Evolutionary conservation across 148 eudicot genomes (phyloP).

Genomic region (Camellia japonica): DNA sequence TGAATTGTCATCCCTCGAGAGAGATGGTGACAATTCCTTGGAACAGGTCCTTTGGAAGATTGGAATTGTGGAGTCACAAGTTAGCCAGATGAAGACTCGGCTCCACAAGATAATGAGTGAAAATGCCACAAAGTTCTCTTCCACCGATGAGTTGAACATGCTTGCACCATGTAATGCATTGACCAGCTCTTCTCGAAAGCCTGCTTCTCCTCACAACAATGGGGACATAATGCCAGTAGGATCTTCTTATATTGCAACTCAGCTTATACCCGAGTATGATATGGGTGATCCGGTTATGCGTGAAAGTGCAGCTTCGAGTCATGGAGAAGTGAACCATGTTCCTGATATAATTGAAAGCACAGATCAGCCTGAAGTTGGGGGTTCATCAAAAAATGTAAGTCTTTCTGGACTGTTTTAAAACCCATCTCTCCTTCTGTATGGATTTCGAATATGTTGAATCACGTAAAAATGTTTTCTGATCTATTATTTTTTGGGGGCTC

Average conservation of each 20-base stretch:
- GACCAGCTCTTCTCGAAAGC: constrained; percentile 30
- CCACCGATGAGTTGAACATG: constrained; percentile 25
- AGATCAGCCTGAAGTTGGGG: constrained; percentile 28
- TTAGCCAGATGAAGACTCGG: constrained; percentile 45
- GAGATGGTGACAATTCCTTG: constrained; percentile 41
- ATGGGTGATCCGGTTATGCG: constrained; percentile 31
- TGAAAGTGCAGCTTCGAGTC: constrained; percentile 39
- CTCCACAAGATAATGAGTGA: constrained; percentile 47
- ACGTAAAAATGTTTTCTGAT: not conserved
- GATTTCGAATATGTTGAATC: not conserved
- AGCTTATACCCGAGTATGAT: constrained; percentile 24
- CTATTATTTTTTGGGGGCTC: not conserved
- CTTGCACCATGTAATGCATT: constrained; percentile 28
- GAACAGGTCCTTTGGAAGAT: constrained; percentile 58
- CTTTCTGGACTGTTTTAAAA: not conserved
- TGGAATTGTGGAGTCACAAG: constrained; percentile 39
- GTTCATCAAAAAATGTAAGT: constrained; percentile 45
- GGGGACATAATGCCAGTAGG: constrained; percentile 20
- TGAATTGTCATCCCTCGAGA: constrained; percentile 39
- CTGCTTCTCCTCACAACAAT: constrained; percentile 25
- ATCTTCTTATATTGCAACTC: constrained; percentile 35
- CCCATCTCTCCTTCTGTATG: not conserved
- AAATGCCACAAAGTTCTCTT: constrained; percentile 40
- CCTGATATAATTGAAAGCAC: constrained; percentile 35
- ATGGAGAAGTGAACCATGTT: constrained; percentile 32